A percentile compares a stretch with the other conserved stretches of the same genome.
These are phyloP conservation scores for Coemansia sp. DNA, from an alignment of 192 early-diverging fungal species.

Conservation along the genomic window DNA sequence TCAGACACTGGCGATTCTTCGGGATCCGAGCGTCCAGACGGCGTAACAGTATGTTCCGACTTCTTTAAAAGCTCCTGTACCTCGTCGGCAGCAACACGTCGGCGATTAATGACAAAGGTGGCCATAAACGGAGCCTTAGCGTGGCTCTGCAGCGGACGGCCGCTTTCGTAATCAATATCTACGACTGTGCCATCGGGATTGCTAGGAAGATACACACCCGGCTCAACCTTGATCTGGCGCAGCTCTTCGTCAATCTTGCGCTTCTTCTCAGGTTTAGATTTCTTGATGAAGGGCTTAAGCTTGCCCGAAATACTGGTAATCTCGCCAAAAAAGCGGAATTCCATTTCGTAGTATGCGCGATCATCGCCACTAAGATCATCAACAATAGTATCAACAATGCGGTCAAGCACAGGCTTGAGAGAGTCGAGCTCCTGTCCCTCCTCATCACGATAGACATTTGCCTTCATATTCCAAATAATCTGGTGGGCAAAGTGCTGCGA, in stretches of 20 bases:
- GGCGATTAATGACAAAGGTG: slow-evolving; percentile 85
- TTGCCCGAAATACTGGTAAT: slow-evolving; percentile 98
- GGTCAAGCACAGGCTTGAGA: slow-evolving; percentile 85
- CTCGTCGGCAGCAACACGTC: slow-evolving; percentile 58
- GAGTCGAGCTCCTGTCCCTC: slow-evolving; percentile 66
- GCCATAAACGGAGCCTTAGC: slow-evolving; percentile 99
- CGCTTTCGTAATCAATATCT: slow-evolving; percentile 93
- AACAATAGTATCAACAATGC: slow-evolving; percentile 82
- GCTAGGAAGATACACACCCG: slow-evolving; percentile 95
- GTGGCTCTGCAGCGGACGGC: slow-evolving; percentile 92
- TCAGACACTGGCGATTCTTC: background rate
- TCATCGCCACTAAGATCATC: slow-evolving; percentile 80
- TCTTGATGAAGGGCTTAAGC: slow-evolving; percentile 90
- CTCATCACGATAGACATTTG: slow-evolving; percentile 89
- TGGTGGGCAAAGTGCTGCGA: slow-evolving; percentile 99
- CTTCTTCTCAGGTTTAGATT: slow-evolving; percentile 94
- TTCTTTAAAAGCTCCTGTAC: slow-evolving; percentile 53
- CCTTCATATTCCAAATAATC: slow-evolving; percentile 99
- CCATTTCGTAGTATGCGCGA: slow-evolving; percentile 90
- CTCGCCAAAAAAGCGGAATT: slow-evolving; percentile 93
- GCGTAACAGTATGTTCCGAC: slow-evolving; percentile 47
- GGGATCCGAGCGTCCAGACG: background rate
- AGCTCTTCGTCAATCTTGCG: slow-evolving; percentile 98
- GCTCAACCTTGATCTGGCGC: slow-evolving; percentile 89
- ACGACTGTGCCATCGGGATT: slow-evolving; percentile 95